phyloP scores from a whole-genome alignment of 192 early-diverging fungal genomes.

The Pilaira anomala region DNA sequence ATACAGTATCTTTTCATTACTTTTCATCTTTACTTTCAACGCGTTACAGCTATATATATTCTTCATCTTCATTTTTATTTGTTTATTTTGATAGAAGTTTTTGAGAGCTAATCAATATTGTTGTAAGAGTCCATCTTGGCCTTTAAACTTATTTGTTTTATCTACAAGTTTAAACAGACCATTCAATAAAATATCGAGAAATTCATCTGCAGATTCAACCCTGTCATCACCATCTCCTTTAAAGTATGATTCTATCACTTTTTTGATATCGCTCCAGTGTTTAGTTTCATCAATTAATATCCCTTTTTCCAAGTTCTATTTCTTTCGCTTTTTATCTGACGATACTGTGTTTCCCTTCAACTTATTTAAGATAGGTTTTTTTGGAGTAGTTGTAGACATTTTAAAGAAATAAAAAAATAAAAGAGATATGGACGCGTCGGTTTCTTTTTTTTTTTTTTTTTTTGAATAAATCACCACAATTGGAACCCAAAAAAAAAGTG shows the following conservation, averaged over 20 bases:
- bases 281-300: background rate
- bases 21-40: background rate
- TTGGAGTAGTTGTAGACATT: background rate
- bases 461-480: too few species aligned
- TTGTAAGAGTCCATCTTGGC: constrained; percentile 1
- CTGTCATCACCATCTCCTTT: background rate
- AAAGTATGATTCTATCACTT: background rate
- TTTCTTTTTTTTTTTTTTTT: too few species aligned
- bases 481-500: too few species aligned
- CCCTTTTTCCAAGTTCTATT: background rate
- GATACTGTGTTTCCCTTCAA: background rate
- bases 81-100: background rate
- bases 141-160: background rate
- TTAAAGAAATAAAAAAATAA: background rate
- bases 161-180: background rate
- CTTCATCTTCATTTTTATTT: background rate
- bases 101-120: background rate
- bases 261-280: background rate
- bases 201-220: constrained; percentile 4
- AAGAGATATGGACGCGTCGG: too few species aligned
- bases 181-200: background rate
- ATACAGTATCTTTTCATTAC: background rate
- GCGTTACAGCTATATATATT: background rate
- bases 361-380: background rate
- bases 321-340: background rate